A percentile compares a stretch with the other conserved stretches of the same genome.
Evolutionary conservation across 768 basidiomycete genomes (phyloP).

Genomic region (Rhodotorula graminis): DNA sequence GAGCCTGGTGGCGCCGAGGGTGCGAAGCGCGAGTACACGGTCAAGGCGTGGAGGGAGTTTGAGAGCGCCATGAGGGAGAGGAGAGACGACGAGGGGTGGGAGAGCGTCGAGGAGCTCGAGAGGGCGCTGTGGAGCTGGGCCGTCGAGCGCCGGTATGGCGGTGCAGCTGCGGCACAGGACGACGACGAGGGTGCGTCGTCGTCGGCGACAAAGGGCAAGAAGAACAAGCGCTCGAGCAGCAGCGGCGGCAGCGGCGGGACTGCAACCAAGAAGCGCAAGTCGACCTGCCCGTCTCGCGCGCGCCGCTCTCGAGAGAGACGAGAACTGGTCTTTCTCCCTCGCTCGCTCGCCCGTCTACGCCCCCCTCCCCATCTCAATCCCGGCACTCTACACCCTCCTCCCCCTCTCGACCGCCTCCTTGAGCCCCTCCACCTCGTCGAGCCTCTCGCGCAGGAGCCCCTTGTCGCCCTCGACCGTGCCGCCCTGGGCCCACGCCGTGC

Average conservation of each 20-base stretch:
- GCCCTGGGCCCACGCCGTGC: slow-evolving; percentile 44
- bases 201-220: background rate
- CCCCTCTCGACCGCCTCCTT: slow-evolving; percentile 18
- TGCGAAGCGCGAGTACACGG: slow-evolving; percentile 30
- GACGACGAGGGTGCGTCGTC: background rate
- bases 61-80: slow-evolving; percentile 15
- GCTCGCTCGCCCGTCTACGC: too few species aligned
- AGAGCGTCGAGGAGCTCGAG: slow-evolving; percentile 20
- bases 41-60: slow-evolving; percentile 22
- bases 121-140: slow-evolving; percentile 30
- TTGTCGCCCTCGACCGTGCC: slow-evolving; percentile 28
- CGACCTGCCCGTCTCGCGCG: background rate
- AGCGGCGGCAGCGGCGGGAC: too few species aligned
- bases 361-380: too few species aligned
- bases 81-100: slow-evolving; percentile 18
- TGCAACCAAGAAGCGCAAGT: slow-evolving; percentile 16
- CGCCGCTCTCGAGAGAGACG: too few species aligned
- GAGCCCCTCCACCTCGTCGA: slow-evolving; percentile 28
- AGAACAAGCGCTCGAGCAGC: background rate
- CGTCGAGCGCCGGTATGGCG: slow-evolving; percentile 4
- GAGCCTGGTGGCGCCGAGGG: background rate
- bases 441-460: slow-evolving; percentile 16
- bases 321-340: too few species aligned
- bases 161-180: background rate
- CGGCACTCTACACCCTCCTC: background rate